phyloP scores from a whole-genome alignment of 257 asterid species.

The Euphrasia confusa region DNA sequence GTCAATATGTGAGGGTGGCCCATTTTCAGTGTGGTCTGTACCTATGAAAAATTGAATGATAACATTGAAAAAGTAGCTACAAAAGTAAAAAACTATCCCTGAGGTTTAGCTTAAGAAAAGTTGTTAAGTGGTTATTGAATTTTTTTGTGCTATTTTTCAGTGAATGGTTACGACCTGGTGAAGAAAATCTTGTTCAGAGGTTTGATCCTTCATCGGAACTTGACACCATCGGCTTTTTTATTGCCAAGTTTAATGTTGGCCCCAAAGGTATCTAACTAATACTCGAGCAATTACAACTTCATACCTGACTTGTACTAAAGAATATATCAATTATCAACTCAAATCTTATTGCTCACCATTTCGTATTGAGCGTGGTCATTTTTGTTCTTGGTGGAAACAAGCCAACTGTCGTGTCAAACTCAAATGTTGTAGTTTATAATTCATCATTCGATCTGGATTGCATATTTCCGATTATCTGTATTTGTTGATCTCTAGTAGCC shows the following conservation, averaged over 20 bases:
- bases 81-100: not conserved
- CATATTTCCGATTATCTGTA: not conserved
- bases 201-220: constrained; percentile 85
- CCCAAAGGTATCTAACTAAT: constrained; percentile 39
- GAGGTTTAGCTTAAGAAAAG: constrained; percentile 1
- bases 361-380: not conserved
- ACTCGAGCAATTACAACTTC: constrained; percentile 5
- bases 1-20: not conserved
- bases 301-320: too few relatives aligned
- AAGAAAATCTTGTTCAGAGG: constrained; percentile 91
- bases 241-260: constrained; percentile 86
- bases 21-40: not conserved
- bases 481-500: not conserved
- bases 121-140: constrained; percentile 1
- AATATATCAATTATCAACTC: too few relatives aligned
- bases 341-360: not conserved
- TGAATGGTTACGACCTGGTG: constrained; percentile 92
- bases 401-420: not conserved
- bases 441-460: not conserved
- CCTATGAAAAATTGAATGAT: too few relatives aligned
- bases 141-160: constrained; percentile 37
- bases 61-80: not conserved
- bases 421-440: constrained; percentile 5
- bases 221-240: constrained; percentile 90
- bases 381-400: not conserved